Conservation (phyloP, 2,329 filamentous ascomycete species). For the Acephala macrosclerotiorum region DNA sequence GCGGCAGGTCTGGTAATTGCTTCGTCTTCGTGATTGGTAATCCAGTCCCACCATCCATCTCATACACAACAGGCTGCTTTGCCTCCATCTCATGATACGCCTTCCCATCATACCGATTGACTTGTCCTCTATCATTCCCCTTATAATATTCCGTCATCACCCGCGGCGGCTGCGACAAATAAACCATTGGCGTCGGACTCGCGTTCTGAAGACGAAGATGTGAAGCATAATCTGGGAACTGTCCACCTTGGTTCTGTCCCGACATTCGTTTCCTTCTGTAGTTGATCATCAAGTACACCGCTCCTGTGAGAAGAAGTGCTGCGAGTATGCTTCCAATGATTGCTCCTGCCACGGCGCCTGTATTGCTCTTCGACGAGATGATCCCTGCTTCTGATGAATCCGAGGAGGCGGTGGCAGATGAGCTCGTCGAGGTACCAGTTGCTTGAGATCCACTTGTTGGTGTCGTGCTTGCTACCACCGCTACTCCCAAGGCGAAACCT, state of each 20-base stretch:
- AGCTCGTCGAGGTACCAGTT: slow-evolving; percentile 8
- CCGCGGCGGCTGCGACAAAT: slow-evolving; percentile 14
- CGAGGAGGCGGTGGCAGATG: slow-evolving; percentile 8
- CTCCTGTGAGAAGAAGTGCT: slow-evolving; percentile 10
- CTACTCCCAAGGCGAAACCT: slow-evolving; percentile 27
- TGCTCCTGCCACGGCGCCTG: slow-evolving; percentile 15
- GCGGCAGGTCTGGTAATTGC: slow-evolving; percentile 18
- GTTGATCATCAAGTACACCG: slow-evolving; percentile 9
- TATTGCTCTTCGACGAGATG: neutral
- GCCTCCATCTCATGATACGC: slow-evolving; percentile 9
- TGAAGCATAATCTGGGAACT: slow-evolving; percentile 19
- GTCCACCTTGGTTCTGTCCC: neutral
- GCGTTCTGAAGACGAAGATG: slow-evolving; percentile 19
- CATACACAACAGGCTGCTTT: slow-evolving; percentile 7
- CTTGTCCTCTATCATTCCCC: slow-evolving; percentile 3
- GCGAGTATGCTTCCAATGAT: slow-evolving; percentile 19
- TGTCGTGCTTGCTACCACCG: slow-evolving; percentile 22
- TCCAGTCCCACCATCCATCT: slow-evolving; percentile 17
- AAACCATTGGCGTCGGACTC: slow-evolving; percentile 25
- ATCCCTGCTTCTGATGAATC: neutral
- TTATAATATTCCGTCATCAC: slow-evolving; percentile 11
- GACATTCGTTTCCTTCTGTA: slow-evolving; percentile 19
- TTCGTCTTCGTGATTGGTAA: slow-evolving; percentile 13
- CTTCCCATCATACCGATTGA: slow-evolving; percentile 11
- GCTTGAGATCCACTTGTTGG: neutral